phyloP scores from a whole-genome alignment of 108 stramenopile genomes.

The Seminavis robusta region DNA sequence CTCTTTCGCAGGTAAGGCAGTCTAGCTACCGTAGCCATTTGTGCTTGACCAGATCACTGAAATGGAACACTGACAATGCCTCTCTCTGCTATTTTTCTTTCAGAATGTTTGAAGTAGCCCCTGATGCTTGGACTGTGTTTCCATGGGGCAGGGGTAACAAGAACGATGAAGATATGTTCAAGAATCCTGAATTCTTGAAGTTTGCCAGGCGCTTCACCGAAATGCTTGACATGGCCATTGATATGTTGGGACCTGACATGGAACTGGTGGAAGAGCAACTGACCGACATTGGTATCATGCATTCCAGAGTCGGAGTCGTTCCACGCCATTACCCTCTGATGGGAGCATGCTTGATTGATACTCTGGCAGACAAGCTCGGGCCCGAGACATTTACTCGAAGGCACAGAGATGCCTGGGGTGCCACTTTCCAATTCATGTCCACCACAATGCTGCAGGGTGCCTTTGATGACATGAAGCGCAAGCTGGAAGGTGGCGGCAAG shows the following conservation, averaged over 20 bases:
- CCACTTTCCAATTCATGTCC: no score
- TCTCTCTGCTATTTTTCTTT: background rate
- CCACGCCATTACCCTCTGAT: conserved; percentile 18
- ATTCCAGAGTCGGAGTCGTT: conserved; percentile 16
- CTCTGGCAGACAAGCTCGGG: no score
- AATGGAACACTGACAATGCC: background rate
- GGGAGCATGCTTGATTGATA: conserved; percentile 12
- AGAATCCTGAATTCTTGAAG: background rate
- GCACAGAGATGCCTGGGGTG: no score
- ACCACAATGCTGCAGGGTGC: no score
- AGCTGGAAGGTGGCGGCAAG: no score
- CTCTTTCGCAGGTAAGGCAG: conserved; percentile 9
- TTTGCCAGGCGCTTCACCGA: conserved; percentile 11
- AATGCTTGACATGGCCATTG: conserved; percentile 21
- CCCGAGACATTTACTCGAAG: no score
- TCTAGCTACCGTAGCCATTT: no score
- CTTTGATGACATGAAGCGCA: no score
- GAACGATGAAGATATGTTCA: conserved; percentile 10
- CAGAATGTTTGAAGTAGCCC: background rate
- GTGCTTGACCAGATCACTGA: conserved; percentile 1
- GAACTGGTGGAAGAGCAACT: conserved; percentile 9
- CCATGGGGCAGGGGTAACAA: no score
- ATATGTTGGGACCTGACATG: conserved; percentile 26
- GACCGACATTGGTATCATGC: conserved; percentile 9
- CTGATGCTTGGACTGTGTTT: background rate